These are phyloP conservation scores for Alternaria arbusti DNA, from an alignment of 2,329 filamentous ascomycete species.

Conservation along the genomic window DNA sequence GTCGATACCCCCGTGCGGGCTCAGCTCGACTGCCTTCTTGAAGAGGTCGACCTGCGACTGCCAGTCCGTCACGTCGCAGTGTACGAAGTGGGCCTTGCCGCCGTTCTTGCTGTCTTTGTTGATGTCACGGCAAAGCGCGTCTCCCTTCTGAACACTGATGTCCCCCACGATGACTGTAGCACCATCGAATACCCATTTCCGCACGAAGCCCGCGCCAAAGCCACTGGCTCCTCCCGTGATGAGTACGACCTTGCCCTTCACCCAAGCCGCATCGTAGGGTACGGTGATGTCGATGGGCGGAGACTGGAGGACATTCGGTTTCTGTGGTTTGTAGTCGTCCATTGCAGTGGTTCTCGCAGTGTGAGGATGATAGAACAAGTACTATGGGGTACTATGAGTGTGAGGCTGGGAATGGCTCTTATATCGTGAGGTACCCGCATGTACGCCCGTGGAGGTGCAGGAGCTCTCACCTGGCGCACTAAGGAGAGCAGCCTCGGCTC, in stretches of 20 bases:
- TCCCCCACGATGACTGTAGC: slow-evolving; percentile 70
- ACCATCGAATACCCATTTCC: slow-evolving; percentile 46
- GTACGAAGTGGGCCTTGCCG: slow-evolving; percentile 61
- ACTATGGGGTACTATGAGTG: not conserved
- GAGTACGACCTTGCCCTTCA: slow-evolving; percentile 47
- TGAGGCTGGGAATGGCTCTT: not conserved
- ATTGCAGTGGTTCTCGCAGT: slow-evolving; percentile 12
- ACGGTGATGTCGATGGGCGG: slow-evolving; percentile 47
- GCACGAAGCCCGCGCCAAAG: slow-evolving; percentile 49
- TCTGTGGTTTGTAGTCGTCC: slow-evolving; percentile 30
- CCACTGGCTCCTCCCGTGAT: slow-evolving; percentile 51
- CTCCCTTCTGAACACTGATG: slow-evolving; percentile 62
- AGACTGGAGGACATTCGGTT: slow-evolving; percentile 41
- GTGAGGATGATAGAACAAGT: not conserved
- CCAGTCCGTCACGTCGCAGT: slow-evolving; percentile 71
- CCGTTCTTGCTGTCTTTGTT: slow-evolving; percentile 50
- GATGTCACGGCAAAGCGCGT: slow-evolving; percentile 62
- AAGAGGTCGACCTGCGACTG: slow-evolving; percentile 69
- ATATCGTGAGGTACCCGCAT: not conserved
- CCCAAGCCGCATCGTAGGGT: slow-evolving; percentile 46
- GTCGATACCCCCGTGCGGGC: slow-evolving; percentile 64
- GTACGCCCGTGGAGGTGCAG: not conserved
- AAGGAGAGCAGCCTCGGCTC: not conserved
- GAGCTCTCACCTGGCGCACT: not conserved
- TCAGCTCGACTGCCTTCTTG: slow-evolving; percentile 61